These are phyloP conservation scores for Rugonectria rugulosa DNA, from an alignment of 2,329 filamentous ascomycete genomes.

Conservation along the genomic window DNA sequence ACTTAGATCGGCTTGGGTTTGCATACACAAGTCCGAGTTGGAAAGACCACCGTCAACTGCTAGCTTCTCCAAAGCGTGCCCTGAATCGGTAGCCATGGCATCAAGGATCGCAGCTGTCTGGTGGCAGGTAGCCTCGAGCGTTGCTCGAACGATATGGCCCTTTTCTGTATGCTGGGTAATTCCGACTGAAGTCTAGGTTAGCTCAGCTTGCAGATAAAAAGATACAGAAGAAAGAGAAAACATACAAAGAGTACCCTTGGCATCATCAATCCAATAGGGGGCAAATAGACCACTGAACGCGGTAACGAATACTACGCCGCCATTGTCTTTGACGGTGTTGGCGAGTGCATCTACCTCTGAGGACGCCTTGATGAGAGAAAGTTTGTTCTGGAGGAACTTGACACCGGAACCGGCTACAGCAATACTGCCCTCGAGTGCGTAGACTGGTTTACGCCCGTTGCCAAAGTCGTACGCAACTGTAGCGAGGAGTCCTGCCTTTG, in stretches of 20 bases:
- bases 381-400: constrained; percentile 74
- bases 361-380: constrained; percentile 64
- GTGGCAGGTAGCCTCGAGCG: constrained; percentile 89
- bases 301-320: constrained; percentile 86
- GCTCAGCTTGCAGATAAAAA: neutral
- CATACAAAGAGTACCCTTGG: constrained; percentile 83
- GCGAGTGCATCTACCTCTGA: constrained; percentile 60
- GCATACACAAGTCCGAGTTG: constrained; percentile 90
- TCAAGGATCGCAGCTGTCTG: constrained; percentile 92
- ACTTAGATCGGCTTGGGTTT: constrained; percentile 86
- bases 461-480: constrained; percentile 88
- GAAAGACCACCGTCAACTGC: constrained; percentile 91
- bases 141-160: constrained; percentile 87
- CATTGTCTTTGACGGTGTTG: constrained; percentile 70
- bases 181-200: constrained; percentile 61
- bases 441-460: constrained; percentile 66
- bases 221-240: constrained; percentile 22
- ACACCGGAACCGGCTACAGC: constrained; percentile 83
- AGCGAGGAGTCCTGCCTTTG: constrained; percentile 81
- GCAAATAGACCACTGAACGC: constrained; percentile 92
- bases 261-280: constrained; percentile 94
- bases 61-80: constrained; percentile 75
- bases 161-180: constrained; percentile 86
- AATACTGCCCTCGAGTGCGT: constrained; percentile 85
- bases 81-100: constrained; percentile 88